Percentiles rank a stretch among this genome's conserved stretches.
These are phyloP conservation scores for Cinnamomum chago DNA, from an alignment of 164 flowering plant species.

Conservation along the genomic window DNA sequence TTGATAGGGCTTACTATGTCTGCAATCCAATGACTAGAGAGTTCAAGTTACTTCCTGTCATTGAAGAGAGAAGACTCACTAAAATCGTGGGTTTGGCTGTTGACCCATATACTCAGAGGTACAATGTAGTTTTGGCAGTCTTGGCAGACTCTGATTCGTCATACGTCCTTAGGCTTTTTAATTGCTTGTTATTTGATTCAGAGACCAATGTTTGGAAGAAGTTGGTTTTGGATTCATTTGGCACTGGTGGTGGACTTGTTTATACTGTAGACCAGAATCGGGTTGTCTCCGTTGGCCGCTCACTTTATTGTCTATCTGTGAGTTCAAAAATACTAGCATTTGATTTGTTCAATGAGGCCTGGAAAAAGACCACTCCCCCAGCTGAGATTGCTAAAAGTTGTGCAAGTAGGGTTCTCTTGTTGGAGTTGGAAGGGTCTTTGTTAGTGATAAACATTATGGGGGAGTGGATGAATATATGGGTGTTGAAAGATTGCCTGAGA, in stretches of 20 bases:
- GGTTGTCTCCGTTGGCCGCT: slow-evolving; percentile 54
- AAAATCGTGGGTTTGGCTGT: slow-evolving; percentile 78
- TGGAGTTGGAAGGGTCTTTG: slow-evolving; percentile 66
- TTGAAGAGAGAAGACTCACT: slow-evolving; percentile 62
- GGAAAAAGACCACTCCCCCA: slow-evolving; percentile 71
- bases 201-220: slow-evolving; percentile 59
- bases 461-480: slow-evolving; percentile 79
- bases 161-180: slow-evolving; percentile 64
- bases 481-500: slow-evolving; percentile 47
- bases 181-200: slow-evolving; percentile 73
- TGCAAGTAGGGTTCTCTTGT: slow-evolving; percentile 57
- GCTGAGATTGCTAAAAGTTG: slow-evolving; percentile 31
- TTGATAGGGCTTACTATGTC: slow-evolving; percentile 74
- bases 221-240: slow-evolving; percentile 35
- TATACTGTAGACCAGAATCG: slow-evolving; percentile 77
- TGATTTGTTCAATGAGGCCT: slow-evolving; percentile 52
- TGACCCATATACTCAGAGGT: slow-evolving; percentile 31
- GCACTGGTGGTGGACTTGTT: slow-evolving; percentile 55
- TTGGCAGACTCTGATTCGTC: slow-evolving; percentile 70
- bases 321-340: slow-evolving; percentile 55
- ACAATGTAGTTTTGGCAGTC: slow-evolving; percentile 76
- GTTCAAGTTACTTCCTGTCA: slow-evolving; percentile 54
- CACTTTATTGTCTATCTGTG: slow-evolving; percentile 66
- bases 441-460: slow-evolving; percentile 71
- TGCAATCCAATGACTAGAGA: slow-evolving; percentile 87